Evolutionary conservation across 2,329 filamentous ascomycete species (phyloP).

Genomic region (Beauveria sp.): DNA sequence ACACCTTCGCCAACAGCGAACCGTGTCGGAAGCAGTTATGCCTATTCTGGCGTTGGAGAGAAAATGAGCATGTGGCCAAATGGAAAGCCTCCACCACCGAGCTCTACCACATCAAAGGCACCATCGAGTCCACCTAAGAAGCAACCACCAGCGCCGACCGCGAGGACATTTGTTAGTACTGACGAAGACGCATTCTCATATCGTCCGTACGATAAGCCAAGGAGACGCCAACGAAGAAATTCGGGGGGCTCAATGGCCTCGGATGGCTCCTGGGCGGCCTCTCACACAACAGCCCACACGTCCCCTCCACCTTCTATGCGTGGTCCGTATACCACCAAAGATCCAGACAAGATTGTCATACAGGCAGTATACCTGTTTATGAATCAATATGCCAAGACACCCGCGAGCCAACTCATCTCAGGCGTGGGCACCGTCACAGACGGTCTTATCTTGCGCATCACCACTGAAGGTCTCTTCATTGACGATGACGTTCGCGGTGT

Average conservation of each 20-base stretch:
- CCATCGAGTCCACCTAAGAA: slow-evolving; percentile 29
- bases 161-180: slow-evolving; percentile 51
- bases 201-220: slow-evolving; percentile 68
- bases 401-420: slow-evolving; percentile 80
- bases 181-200: slow-evolving; percentile 65
- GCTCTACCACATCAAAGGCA: slow-evolving; percentile 22
- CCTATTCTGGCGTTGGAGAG: slow-evolving; percentile 59
- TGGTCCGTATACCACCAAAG: slow-evolving; percentile 74
- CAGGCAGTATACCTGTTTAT: slow-evolving; percentile 89
- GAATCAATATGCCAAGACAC: slow-evolving; percentile 80
- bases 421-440: slow-evolving; percentile 83
- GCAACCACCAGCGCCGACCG: slow-evolving; percentile 40
- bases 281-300: slow-evolving; percentile 74
- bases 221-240: slow-evolving; percentile 48
- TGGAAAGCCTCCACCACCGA: slow-evolving; percentile 40
- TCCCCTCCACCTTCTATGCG: slow-evolving; percentile 74
- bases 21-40: slow-evolving; percentile 48
- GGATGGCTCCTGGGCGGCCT: slow-evolving; percentile 80
- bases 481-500: slow-evolving; percentile 90
- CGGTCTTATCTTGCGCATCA: slow-evolving; percentile 84
- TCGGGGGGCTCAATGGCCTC: slow-evolving; percentile 68
- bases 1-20: slow-evolving; percentile 4
- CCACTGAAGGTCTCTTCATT: slow-evolving; percentile 91
- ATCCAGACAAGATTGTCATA: slow-evolving; percentile 94
- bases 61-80: slow-evolving; percentile 64